Conservation (phyloP, 106 monocot species). For the Agapanthus africanus region DNA sequence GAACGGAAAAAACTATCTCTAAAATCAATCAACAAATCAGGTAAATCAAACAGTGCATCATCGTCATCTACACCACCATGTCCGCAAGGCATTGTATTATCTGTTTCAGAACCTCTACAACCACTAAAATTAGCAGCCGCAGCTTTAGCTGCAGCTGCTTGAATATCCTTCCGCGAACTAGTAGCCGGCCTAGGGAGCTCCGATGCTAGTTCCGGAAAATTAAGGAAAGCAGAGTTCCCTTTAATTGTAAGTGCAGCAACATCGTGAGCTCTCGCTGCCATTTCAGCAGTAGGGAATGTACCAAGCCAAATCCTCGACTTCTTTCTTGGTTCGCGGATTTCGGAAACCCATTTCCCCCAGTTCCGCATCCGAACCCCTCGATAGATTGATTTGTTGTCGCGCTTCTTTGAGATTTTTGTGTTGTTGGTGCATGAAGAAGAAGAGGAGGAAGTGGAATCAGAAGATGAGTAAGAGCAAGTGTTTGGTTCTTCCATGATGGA, state of each 20-base stretch:
- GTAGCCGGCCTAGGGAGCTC: conserved; percentile 65
- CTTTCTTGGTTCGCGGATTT: conserved; percentile 85
- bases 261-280: conserved; percentile 93
- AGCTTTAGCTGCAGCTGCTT: conserved; percentile 69
- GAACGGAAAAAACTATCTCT: conserved; percentile 24
- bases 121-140: conserved; percentile 33
- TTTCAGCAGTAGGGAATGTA: conserved; percentile 79
- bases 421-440: not conserved
- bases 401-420: not conserved
- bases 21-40: conserved; percentile 56
- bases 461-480: too few relatives aligned
- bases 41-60: conserved; percentile 65
- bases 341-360: conserved; percentile 94
- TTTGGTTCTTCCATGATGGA: conserved; percentile 12
- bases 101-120: not conserved
- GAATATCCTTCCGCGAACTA: conserved; percentile 71
- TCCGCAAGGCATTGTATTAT: too few relatives aligned
- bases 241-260: conserved; percentile 86
- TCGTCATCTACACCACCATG: conserved; percentile 7
- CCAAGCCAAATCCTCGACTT: conserved; percentile 92
- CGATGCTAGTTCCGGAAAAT: conserved; percentile 70
- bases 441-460: not conserved
- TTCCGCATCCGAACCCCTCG: conserved; percentile 87
- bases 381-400: conserved; percentile 39
- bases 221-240: conserved; percentile 64